Conservation (phyloP, 441 rosid genomes). For the Euphorbia celastroides region DNA sequence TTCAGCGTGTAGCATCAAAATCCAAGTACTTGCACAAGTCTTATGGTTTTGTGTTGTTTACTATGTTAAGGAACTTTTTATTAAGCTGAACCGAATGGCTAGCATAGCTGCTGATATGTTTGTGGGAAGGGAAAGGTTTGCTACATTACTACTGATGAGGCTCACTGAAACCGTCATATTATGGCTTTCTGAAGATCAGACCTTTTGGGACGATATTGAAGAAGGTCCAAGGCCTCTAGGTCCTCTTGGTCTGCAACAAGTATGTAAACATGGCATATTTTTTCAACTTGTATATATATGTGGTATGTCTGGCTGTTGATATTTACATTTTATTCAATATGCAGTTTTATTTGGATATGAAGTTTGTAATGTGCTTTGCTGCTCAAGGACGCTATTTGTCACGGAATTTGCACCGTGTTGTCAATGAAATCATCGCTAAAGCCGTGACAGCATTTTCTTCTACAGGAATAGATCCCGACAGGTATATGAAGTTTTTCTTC, state of each 20-base stretch:
- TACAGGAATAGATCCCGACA: conserved; percentile 86
- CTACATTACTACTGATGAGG: conserved; percentile 84
- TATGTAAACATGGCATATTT: conserved; percentile 25
- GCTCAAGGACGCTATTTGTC: conserved; percentile 97
- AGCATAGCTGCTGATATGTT: conserved; percentile 95
- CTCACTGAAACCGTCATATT: conserved; percentile 91
- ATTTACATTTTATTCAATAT: conserved; percentile 5
- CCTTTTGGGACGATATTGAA: conserved; percentile 97
- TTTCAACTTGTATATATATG: not conserved
- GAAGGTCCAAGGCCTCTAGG: conserved; percentile 93
- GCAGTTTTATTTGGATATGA: conserved; percentile 97
- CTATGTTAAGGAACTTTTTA: conserved; percentile 65
- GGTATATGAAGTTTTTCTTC: conserved; percentile 37
- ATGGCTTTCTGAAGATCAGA: conserved; percentile 96
- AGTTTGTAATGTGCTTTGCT: conserved; percentile 87
- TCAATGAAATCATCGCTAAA: conserved; percentile 80
- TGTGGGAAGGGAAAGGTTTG: conserved; percentile 94
- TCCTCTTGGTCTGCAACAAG: conserved; percentile 91
- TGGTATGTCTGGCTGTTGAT: conserved; percentile 12
- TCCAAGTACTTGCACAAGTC: not conserved
- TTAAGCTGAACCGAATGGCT: conserved; percentile 79
- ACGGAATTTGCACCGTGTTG: conserved; percentile 82
- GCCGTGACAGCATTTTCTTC: conserved; percentile 80
- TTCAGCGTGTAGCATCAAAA: not conserved
- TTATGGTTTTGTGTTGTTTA: conserved; percentile 7